Base-by-base conservation (phyloP, 2,329 filamentous ascomycete species). In the Colletotrichum caudatum region DNA sequence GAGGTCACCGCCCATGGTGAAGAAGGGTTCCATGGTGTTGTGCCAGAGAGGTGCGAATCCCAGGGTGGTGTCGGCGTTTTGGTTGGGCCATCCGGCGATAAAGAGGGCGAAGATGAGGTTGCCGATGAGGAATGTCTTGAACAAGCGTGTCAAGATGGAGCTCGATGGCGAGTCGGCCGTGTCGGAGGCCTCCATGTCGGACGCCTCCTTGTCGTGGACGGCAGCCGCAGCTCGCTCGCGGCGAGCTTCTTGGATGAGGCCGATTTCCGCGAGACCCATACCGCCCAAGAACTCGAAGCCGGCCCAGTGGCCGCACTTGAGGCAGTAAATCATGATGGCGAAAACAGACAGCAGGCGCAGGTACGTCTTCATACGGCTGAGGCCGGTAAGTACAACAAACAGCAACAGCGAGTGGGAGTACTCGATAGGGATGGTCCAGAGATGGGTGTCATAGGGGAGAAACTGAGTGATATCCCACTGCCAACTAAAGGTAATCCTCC, bases 391-490 rank as follows among this genome's bases (percentile, higher is more conserved):
- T 26, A 82, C 74, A n/a, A 82, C 71, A 68, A 85, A 85, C 8
- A 85, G 74, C 29, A 84, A 74, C 80, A 85, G 80, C 11, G 84
- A 86, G 75, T 84, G 81, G 35, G 79, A 81, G 64, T 85, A 83
- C 67, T 86, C 84, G 66, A 85, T 80, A 1, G 85, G 83, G 23
- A 87, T 84, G 1, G 84, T 86, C 85, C 84, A 86, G 20, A 86
- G 78, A 64, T 85, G 84, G 11, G 82, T 76, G 69, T 85, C 82
- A 71, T 84, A 86, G 7, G 66, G 71, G 6, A 74, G 73, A 2
- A 66, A 63, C 53, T 77, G 78, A 29, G 74, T 75, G 2, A 69
- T 67, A 23, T 80, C 77, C 76, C 77, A 79, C n/a, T 72, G 68
- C 78, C 78, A 80, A 8, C 76, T 76, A 41, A 76, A 76, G 23